Base-by-base conservation (phyloP, 192 early-diverging fungal species). In the Entrophospora sp. region DNA sequence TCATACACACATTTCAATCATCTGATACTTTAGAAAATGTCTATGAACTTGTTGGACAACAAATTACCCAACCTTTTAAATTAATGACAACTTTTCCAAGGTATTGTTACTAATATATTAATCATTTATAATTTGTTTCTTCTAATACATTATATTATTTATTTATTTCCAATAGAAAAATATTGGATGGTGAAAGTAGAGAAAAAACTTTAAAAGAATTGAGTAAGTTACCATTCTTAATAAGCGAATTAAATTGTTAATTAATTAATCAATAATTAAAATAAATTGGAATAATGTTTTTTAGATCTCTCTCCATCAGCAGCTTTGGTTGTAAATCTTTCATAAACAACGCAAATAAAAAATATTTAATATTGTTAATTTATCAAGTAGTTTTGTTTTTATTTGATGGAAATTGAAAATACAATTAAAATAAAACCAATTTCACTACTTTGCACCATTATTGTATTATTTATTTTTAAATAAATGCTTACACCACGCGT, bases 71-170 rank as follows among this genome's bases (percentile, higher is more conserved):
- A 2, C 53, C 64, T 2, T 88, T 90, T 69, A 86, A 83, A 58
- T 69, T 93, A n/a, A 69, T 77, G 44, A 81, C 79, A 12, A 84
- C 86, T 3, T 93, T 89, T 67, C 90, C 90, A 32, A 81, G 78
- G 77, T 79, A 74, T 38, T 8, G 4, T 9, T 4, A 44, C n/a
- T 40, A 20, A 28, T 34, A 1, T 10, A n/a, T 7, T 2, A 44
- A 28, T 46, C 6, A 13, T 36, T 13, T 46, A 35, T 20, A 48
- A 22, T 10, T 24, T 12, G 40, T 31, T 31, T 24, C 7, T 20
- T 13, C 24, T 37, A 24, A 5, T 5, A 32, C 13, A 48, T 32
- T 27, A 34, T 3, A 3, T 13, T 30, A 30, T 16, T 8, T 2
- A 12, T 31, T 63, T 61, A 16, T 3, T 25, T 10, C 0, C n/a